Percentiles rank a stretch among this genome's conserved stretches.
Conservation (phyloP, 2,329 filamentous ascomycete species). For the Penicillium brasilianum region DNA sequence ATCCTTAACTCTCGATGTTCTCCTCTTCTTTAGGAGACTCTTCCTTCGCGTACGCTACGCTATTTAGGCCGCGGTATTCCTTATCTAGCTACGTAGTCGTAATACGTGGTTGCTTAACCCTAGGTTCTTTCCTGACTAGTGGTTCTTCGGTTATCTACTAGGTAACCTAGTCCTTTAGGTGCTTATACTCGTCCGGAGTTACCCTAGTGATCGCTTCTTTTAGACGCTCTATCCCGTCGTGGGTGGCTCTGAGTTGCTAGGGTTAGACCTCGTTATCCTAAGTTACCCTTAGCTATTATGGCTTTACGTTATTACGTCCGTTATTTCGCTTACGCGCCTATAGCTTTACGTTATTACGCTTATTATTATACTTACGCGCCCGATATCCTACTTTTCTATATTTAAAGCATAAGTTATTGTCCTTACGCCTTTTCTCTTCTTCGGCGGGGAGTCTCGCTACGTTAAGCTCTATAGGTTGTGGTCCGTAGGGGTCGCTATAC, state of each 20-base stretch:
- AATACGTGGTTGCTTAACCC: not conserved
- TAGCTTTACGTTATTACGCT: not conserved
- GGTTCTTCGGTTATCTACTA: not conserved
- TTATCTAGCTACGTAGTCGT: too few relatives aligned
- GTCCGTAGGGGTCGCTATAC: not conserved
- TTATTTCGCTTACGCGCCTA: too few relatives aligned
- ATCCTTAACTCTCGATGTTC: not conserved
- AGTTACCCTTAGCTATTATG: not conserved
- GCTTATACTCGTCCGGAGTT: not conserved
- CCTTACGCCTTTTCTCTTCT: conserved; percentile 4
- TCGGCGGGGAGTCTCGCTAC: not conserved
- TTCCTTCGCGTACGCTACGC: not conserved
- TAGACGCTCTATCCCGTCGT: not conserved
- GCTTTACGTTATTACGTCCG: not conserved
- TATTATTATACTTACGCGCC: not conserved
- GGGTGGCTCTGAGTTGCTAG: too few relatives aligned
- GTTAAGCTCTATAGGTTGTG: not conserved
- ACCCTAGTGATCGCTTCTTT: not conserved
- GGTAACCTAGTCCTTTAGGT: not conserved
- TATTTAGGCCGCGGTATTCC: not conserved
- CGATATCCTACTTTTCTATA: not conserved
- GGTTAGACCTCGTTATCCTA: too few relatives aligned
- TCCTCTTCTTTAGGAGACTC: not conserved
- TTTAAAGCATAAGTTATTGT: conserved; percentile 6
- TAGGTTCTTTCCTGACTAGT: not conserved